Base-by-base conservation (phyloP, 2,329 filamentous ascomycete species). In the Fusarium caatingaense region DNA sequence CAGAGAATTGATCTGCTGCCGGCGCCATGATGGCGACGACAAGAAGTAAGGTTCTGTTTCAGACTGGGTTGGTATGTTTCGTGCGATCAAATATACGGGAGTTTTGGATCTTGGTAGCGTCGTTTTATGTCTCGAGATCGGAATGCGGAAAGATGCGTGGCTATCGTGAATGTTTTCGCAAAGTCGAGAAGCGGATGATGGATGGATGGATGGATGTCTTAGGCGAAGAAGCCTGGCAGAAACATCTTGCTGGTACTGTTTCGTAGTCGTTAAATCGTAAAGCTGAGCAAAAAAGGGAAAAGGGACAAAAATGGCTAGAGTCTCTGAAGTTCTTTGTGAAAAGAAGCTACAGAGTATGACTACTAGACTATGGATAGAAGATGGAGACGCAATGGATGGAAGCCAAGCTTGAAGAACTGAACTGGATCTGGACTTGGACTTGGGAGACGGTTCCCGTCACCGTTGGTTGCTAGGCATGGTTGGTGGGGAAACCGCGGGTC, bases 1-100 rank as follows among this genome's bases (percentile, higher is more conserved):
- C 86, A 71, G 91, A 91, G 75, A 92, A 84, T 74, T 87, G 81
- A 76, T 87, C 83, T 79, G 84, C 80, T 77, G 85, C 80, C 83
- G 87, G 85, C 83, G 87, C 87, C 88, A 90, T 89, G 78, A 77
- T 78, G 85, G 85, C 85, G 83, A 75, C 80, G 78, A 79, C 76
- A 60, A 68, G 44, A 48, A 56, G 60, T 69, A 72, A 68, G 40
- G 62, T 49, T 56, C 61, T 66, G 72, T 76, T 71, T 72, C 72
- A 72, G 61, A 60, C 66, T 63, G 58, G 51, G 25, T 64, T 61
- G 48, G 47, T 41, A 65, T 49, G 50, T 69, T 50, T 63, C 57
- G 64, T 25, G 60, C 12, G 54, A 12, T 32, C n/a, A 42, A 54
- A 27, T 48, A 15, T 40, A 47, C 25, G 40, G 32, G 27, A 46